phyloP scores from a whole-genome alignment of 495 filamentous ascomycete species.

The Tuber brumale region DNA sequence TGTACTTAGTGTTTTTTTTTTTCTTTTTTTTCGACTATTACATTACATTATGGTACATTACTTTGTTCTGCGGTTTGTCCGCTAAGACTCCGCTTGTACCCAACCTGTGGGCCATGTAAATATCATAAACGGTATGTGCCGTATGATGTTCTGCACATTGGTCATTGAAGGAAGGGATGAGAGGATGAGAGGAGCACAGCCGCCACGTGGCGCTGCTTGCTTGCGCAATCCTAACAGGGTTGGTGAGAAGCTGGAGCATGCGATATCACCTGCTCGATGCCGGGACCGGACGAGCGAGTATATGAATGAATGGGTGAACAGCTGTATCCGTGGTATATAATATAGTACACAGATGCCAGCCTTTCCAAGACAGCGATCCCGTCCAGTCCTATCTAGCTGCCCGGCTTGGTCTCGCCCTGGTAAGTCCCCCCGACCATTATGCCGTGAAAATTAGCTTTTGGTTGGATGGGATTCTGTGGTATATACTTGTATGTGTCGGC shows the following conservation, averaged over 20 bases:
- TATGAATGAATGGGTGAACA: too few species aligned
- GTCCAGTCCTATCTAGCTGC: too few species aligned
- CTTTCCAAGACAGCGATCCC: too few species aligned
- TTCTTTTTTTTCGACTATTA: conserved; percentile 4
- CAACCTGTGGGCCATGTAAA: background rate
- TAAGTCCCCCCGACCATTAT: too few species aligned
- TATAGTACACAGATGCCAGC: too few species aligned
- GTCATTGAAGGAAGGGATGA: background rate
- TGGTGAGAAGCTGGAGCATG: background rate
- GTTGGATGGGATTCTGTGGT: too few species aligned
- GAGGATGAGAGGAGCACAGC: background rate
- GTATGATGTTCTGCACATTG: background rate
- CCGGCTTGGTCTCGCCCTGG: too few species aligned
- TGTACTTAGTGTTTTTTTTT: background rate
- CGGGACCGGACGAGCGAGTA: too few species aligned
- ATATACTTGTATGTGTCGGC: too few species aligned
- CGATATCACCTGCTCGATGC: background rate
- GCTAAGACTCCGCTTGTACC: background rate
- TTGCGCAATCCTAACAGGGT: background rate
- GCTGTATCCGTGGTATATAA: too few species aligned
- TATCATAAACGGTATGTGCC: background rate
- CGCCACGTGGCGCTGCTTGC: background rate
- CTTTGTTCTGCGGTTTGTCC: background rate
- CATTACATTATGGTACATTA: background rate
- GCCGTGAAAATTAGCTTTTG: too few species aligned